Evolutionary conservation across 441 rosid species (phyloP), one percentile per base, ranked within the genome.

Genomic region (Cnidoscolus chayamansa): DNA sequence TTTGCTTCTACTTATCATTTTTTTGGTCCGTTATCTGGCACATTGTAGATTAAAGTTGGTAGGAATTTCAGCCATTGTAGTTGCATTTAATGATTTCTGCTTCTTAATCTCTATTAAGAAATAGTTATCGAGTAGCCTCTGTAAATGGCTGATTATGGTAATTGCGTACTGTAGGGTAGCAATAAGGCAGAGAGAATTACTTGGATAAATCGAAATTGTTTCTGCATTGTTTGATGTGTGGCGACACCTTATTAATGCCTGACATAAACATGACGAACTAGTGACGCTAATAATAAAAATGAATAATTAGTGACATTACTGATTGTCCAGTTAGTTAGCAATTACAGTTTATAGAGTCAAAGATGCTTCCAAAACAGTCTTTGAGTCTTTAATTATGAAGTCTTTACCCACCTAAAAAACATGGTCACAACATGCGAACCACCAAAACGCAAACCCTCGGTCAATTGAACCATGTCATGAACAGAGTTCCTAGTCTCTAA

Each of bases 1-100:
- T n/a, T 64, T 71, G 43, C 11, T 47, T 45, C 59, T 62, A 71
- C 54, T 3, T 19, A 50, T 59, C 54, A 17, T 72, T 79, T 70
- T 17, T 12, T 60, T 67, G 31, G 31, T 54, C 40, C 20, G 57
- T 50, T 68, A 5, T 55, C 10, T 60, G 51, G 59, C 53, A 47
- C 86, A 81, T 83, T 83, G 76, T 74, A n/a, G 61, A 54, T 35
- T 17, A 43, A 63, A n/a, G 31, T 17, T n/a, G 31, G 50, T 67
- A n/a, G 65, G 25, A 57, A 15, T 13, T 25, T 30, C 16, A 17
- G 9, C 49, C 30, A 12, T 40, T 57, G 7, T 45, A 13, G 31
- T 48, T 47, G 48, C 32, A 9, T 20, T 16, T 45, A 45, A 12
- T 30, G 73, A 70, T 70, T 48, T 70, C 73, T 19, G 65, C 51